phyloP scores from a whole-genome alignment of 768 basidiomycete species.

The Xerocomus brunneocitrinus region DNA sequence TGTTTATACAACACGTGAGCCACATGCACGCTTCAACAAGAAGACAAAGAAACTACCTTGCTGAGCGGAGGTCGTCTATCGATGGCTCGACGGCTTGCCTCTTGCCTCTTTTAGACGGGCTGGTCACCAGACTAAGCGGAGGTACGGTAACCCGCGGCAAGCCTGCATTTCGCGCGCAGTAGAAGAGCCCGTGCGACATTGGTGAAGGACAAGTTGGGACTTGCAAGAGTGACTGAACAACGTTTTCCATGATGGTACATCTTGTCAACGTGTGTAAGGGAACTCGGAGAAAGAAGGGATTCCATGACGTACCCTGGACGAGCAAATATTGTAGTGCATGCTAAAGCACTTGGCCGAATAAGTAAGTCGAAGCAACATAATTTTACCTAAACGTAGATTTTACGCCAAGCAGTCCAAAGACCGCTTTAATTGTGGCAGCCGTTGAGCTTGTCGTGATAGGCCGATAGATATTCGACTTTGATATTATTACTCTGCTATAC shows the following conservation, averaged over 20 bases:
- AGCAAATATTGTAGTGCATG: conserved; percentile 80
- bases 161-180: conserved; percentile 60
- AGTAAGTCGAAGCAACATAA: too few relatives aligned
- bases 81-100: too few relatives aligned
- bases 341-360: conserved; percentile 41
- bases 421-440: too few relatives aligned
- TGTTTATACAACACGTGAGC: conserved; percentile 4
- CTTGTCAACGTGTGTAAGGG: conserved; percentile 18
- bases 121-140: conserved; percentile 31
- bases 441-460: too few relatives aligned
- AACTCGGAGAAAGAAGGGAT: conserved; percentile 2
- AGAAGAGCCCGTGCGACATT: conserved; percentile 58
- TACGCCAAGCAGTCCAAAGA: too few relatives aligned
- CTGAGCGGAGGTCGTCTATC: conserved; percentile 45
- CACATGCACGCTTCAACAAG: background rate
- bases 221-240: conserved; percentile 64
- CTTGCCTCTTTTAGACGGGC: too few relatives aligned
- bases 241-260: conserved; percentile 65
- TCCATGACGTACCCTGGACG: conserved; percentile 50
- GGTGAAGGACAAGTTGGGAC: conserved; percentile 47
- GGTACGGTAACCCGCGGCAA: conserved; percentile 54
- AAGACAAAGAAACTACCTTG: conserved; percentile 42
- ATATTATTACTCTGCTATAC: too few relatives aligned
- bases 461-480: too few relatives aligned
- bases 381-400: too few relatives aligned